These are phyloP conservation scores for Epichloe gansuensis DNA, from an alignment of 2,329 filamentous ascomycete species.

Conservation along the genomic window DNA sequence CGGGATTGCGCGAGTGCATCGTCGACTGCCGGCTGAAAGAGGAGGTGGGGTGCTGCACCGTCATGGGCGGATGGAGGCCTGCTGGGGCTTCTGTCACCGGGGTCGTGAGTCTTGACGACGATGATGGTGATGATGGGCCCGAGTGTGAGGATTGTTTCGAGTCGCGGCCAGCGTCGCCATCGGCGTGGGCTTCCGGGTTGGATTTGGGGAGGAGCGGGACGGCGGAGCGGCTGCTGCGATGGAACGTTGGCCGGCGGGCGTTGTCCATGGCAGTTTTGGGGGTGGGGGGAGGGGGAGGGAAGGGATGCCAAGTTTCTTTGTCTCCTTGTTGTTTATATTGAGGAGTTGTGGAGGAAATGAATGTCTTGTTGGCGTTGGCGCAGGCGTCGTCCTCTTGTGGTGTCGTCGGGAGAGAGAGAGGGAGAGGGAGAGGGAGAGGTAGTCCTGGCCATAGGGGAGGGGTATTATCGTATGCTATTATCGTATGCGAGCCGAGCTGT, in stretches of 20 bases:
- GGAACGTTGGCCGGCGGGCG: constrained; percentile 6
- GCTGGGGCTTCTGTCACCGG: constrained; percentile 11
- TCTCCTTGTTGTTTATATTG: too few species aligned
- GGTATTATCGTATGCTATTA: too few species aligned
- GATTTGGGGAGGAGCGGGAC: constrained; percentile 12
- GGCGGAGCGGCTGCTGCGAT: constrained; percentile 9
- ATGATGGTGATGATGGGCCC: constrained; percentile 12
- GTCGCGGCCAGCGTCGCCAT: constrained; percentile 11
- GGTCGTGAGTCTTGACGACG: constrained; percentile 16
- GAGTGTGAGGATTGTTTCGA: constrained; percentile 12
- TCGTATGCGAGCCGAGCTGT: too few species aligned
- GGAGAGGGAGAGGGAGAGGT: too few species aligned
- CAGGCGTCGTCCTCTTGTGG: too few species aligned
- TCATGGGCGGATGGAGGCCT: constrained; percentile 1
- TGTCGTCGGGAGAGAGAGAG: too few species aligned
- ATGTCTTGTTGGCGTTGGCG: too few species aligned
- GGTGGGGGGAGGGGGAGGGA: too few species aligned
- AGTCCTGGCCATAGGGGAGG: too few species aligned
- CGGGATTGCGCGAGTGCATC: constrained; percentile 69
- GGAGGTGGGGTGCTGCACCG: constrained; percentile 5
- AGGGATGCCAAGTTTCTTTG: too few species aligned
- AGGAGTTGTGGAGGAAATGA: too few species aligned
- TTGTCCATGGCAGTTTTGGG: constrained; percentile 2
- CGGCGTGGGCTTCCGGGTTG: constrained; percentile 5
- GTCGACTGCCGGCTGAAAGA: constrained; percentile 40